These are phyloP conservation scores for Sabuloglossum arenarium DNA, from an alignment of 495 filamentous ascomycete genomes.

Conservation along the genomic window DNA sequence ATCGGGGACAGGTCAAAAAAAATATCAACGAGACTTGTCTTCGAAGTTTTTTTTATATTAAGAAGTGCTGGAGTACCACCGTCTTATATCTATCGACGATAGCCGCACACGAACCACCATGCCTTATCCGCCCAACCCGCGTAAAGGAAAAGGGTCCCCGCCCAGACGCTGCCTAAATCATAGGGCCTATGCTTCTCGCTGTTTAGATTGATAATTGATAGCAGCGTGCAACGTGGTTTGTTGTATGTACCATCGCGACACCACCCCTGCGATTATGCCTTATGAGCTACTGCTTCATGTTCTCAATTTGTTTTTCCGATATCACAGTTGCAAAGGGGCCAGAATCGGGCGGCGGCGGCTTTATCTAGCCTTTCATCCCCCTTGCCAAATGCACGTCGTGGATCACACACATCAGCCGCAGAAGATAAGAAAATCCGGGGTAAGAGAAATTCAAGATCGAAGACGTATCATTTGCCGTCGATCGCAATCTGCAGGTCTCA, in stretches of 20 bases:
- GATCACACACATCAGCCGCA: neutral
- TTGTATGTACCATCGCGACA: neutral
- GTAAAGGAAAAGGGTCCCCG: neutral
- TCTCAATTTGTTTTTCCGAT: neutral
- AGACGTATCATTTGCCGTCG: neutral
- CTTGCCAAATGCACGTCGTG: neutral
- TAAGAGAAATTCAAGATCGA: neutral
- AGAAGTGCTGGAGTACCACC: neutral
- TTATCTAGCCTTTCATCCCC: neutral
- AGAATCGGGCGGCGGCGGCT: neutral
- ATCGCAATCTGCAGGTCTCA: neutral
- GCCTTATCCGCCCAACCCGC: neutral
- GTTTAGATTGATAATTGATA: neutral
- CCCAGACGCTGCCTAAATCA: neutral
- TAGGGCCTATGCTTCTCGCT: too few species aligned
- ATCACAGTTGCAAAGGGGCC: neutral
- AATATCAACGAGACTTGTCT: too few species aligned
- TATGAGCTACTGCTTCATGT: too few species aligned
- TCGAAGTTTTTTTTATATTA: too few species aligned
- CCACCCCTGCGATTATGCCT: neutral
- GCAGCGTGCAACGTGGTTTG: neutral
- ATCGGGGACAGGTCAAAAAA: too few species aligned
- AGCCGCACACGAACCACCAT: neutral
- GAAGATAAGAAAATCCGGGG: neutral
- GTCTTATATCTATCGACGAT: neutral